Percentiles rank a stretch among this genome's conserved stretches.
Evolutionary conservation across 2,329 filamentous ascomycete species (phyloP).

Genomic region (Botrytis deweyae): DNA sequence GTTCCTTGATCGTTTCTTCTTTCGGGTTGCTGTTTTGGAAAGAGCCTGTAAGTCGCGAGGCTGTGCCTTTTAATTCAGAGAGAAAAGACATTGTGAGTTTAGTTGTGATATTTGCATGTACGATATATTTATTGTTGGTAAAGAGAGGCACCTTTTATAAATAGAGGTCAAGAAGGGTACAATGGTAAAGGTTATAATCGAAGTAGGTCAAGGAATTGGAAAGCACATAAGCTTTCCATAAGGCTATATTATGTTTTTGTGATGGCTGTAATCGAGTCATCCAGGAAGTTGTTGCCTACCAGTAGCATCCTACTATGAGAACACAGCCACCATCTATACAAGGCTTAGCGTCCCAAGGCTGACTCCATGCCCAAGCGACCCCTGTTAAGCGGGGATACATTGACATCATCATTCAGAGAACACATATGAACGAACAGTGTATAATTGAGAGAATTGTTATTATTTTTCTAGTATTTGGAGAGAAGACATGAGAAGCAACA

Average conservation of each 20-base stretch:
- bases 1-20: not conserved
- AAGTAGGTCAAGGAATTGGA: not conserved
- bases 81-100: constrained; percentile 11
- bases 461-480: not conserved
- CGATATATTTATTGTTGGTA: not conserved
- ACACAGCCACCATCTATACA: constrained; percentile 5
- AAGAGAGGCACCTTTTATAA: not conserved
- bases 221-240: not conserved
- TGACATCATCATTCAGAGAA: constrained; percentile 11
- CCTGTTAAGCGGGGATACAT: not conserved
- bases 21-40: not conserved
- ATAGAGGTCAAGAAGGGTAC: not conserved
- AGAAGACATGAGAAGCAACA: not conserved
- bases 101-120: not conserved
- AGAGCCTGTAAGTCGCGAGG: not conserved
- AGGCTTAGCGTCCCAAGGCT: constrained; percentile 13
- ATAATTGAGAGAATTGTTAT: not conserved
- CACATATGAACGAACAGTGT: not conserved
- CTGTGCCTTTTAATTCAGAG: not conserved
- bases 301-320: not conserved
- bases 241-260: not conserved
- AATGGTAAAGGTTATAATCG: not conserved
- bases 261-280: not conserved
- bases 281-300: not conserved
- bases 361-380: constrained; percentile 10